A percentile compares a stretch with the other conserved stretches of the same genome.
Conservation (phyloP, 768 basidiomycete species). For the Gautieria morchelliformis region DNA sequence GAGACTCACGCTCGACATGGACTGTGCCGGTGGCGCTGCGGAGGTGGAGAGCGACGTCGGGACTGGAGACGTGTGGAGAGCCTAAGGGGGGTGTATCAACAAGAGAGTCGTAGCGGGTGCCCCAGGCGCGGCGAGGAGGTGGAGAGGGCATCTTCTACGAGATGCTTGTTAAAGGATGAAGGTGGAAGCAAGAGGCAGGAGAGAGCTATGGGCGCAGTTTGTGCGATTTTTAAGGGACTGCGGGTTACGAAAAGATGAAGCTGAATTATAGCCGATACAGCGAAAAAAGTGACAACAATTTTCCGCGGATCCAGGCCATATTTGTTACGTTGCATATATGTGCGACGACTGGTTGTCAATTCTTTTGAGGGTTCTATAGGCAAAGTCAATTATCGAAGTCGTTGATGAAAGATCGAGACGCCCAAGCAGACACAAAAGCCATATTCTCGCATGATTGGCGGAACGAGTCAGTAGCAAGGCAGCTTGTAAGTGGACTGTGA, state of each 20-base stretch:
- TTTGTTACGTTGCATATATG: not conserved
- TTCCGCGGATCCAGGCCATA: not conserved
- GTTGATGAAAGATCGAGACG: too few relatives aligned
- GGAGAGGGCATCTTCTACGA: slow-evolving; percentile 35
- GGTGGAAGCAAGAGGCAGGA: slow-evolving; percentile 14
- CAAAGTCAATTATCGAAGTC: not conserved
- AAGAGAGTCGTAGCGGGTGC: slow-evolving; percentile 63
- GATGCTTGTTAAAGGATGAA: not conserved
- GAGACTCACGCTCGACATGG: not conserved
- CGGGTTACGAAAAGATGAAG: not conserved
- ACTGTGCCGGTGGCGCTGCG: slow-evolving; percentile 12
- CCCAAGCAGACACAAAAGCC: too few relatives aligned
- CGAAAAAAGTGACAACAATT: not conserved
- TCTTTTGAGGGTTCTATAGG: not conserved
- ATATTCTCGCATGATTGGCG: too few relatives aligned
- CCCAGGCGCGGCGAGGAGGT: slow-evolving; percentile 45
- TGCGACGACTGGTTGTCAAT: not conserved
- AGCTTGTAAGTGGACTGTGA: too few relatives aligned
- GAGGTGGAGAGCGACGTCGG: slow-evolving; percentile 11
- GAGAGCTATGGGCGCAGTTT: slow-evolving; percentile 7
- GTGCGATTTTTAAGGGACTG: not conserved
- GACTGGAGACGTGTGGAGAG: slow-evolving; percentile 24
- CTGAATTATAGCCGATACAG: not conserved
- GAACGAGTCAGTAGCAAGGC: too few relatives aligned
- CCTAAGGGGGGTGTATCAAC: slow-evolving; percentile 37